These are phyloP conservation scores for Alternaria dauci DNA, from an alignment of 2,329 filamentous ascomycete species.

Conservation along the genomic window DNA sequence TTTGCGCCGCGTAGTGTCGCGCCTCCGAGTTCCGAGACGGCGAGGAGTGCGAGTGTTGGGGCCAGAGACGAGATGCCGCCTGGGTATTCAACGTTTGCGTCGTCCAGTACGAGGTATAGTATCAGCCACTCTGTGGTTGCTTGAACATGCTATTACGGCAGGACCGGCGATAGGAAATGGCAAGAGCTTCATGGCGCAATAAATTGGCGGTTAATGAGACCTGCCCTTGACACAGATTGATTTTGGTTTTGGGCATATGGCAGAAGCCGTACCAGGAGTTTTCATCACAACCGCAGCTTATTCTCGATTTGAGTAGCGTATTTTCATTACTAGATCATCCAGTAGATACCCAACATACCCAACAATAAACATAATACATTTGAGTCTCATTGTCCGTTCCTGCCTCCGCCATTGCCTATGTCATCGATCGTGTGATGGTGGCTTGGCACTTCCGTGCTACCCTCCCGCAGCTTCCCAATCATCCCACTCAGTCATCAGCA, in stretches of 20 bases:
- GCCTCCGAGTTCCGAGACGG: slow-evolving; percentile 32
- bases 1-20: slow-evolving; percentile 49
- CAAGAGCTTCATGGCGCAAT: not conserved
- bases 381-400: not conserved
- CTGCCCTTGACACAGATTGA: not conserved
- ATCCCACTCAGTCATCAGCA: not conserved
- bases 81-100: slow-evolving; percentile 37
- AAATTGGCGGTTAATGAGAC: not conserved
- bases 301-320: not conserved
- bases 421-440: not conserved
- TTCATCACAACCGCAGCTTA: not conserved
- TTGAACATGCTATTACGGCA: not conserved
- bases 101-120: slow-evolving; percentile 17
- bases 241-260: not conserved
- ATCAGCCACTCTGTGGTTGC: slow-evolving; percentile 7
- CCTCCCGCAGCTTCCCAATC: not conserved
- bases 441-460: slow-evolving; percentile 12
- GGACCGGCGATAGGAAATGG: not conserved
- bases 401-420: not conserved
- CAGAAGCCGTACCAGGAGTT: not conserved
- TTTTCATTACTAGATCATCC: not conserved
- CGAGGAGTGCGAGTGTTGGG: slow-evolving; percentile 6
- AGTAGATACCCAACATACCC: slow-evolving; percentile 3
- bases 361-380: not conserved
- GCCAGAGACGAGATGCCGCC: slow-evolving; percentile 39